Evolutionary conservation across 768 basidiomycete species (phyloP), one percentile per base, ranked within the genome.

Genomic region (Trametes villosa): DNA sequence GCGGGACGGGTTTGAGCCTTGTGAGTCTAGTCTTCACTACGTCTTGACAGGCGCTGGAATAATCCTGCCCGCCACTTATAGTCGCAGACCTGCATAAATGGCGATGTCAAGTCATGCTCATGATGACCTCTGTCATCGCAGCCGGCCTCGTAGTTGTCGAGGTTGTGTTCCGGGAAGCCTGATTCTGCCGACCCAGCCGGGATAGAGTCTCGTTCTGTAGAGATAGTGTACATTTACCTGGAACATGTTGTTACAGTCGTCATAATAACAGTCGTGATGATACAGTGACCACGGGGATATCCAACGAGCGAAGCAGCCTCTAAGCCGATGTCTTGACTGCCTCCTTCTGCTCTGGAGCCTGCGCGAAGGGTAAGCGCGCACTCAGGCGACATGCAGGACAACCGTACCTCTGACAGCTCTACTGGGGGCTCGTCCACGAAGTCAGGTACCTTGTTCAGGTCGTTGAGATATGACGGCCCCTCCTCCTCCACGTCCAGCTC

Each of bases 401-500:
- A 9, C 51, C 81, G 53, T 55, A 87, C 89, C 79, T 91, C 87
- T 61, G 73, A 72, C 22, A 81, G 42, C 67, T 92, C 89, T 26
- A 91, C 78, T 15, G 96, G 96, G 13, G 91, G 78, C 59, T 94
- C 89, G 70, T 98, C 96, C 12, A 96, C 78, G 72, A 97, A 97
- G 73, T 97, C 95, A 45, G 96, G 96, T 15, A 85, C 85, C 71
- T 92, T 94, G 75, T 86, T 89, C 56, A 96, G 77, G 71, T 96
- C 92, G 20, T 86, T 75, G 22, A 99, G 82, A 76, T 99, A 99
- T 3, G 92, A 92, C 1, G 92, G 77, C 0, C 90, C 91, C 70
- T 95, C 96, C 49, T 94, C 93, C 67, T 97, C 96, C 58, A 86
- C 91, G 67, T 98, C 96, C 50, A 97, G 74, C n/a, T 86, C 87